These are phyloP conservation scores for Diaporthe sp. DNA, from an alignment of 2,329 filamentous ascomycete species.

Conservation along the genomic window DNA sequence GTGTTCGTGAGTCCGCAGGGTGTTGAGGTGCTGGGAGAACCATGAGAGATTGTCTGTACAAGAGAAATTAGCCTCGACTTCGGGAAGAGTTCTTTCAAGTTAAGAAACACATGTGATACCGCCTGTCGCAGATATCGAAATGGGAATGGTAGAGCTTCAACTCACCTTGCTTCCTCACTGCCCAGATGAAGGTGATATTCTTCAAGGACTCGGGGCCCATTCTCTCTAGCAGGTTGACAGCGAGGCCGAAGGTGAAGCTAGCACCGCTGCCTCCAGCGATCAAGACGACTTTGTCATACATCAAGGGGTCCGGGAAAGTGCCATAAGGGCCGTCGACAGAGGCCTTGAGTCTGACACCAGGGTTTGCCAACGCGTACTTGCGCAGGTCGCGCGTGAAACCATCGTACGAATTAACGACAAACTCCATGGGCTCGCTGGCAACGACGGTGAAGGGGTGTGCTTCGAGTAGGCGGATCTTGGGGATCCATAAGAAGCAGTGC, in stretches of 20 bases:
- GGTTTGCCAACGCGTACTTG: constrained; percentile 58
- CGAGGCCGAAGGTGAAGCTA: constrained; percentile 65
- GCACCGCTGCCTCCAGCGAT: constrained; percentile 71
- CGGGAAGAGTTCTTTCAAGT: neutral
- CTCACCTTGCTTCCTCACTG: constrained; percentile 57
- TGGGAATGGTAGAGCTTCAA: neutral
- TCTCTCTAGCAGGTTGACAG: constrained; percentile 56
- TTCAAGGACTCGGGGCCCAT: constrained; percentile 50
- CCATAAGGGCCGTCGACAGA: constrained; percentile 72
- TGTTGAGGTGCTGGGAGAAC: constrained; percentile 52
- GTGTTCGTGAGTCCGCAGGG: constrained; percentile 50
- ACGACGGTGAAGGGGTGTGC: constrained; percentile 74
- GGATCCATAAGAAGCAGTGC: constrained; percentile 74
- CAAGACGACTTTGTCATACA: constrained; percentile 66
- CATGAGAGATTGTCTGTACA: constrained; percentile 47
- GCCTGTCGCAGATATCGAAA: neutral
- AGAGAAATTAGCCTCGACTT: neutral
- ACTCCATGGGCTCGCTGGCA: constrained; percentile 62
- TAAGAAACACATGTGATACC: neutral
- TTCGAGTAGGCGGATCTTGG: constrained; percentile 64
- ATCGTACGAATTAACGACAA: constrained; percentile 67
- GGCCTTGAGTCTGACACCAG: constrained; percentile 58
- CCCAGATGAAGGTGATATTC: constrained; percentile 60
- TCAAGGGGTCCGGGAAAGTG: constrained; percentile 60
- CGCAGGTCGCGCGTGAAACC: constrained; percentile 69